Conservation (phyloP, 257 asterid species). For the Solanum bulbocastanum region DNA sequence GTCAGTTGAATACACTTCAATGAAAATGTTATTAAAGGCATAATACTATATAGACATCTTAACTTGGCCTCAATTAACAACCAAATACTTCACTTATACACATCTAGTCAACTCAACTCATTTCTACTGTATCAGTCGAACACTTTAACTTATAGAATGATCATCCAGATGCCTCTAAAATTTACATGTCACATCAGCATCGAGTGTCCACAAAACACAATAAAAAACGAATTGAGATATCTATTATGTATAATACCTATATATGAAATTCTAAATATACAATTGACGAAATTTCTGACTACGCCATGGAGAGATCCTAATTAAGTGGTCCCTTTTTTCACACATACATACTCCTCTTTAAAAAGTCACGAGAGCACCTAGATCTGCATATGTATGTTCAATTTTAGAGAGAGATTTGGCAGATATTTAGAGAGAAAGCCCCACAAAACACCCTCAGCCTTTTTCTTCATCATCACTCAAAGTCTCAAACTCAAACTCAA, state of each 20-base stretch:
- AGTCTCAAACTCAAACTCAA: conserved; percentile 12
- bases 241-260: neutral
- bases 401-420: conserved; percentile 44
- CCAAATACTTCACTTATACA: neutral
- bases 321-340: neutral
- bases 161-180: neutral
- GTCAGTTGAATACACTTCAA: neutral
- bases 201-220: too few relatives aligned
- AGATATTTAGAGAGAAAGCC: conserved; percentile 29
- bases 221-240: too few relatives aligned
- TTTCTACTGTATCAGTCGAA: neutral
- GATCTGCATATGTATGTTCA: conserved; percentile 25
- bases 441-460: conserved; percentile 5
- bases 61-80: neutral
- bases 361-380: conserved; percentile 73
- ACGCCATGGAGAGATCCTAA: neutral
- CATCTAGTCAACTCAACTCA: neutral
- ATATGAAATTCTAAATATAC: neutral
- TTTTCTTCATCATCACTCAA: conserved; percentile 69
- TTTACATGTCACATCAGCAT: too few relatives aligned
- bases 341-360: conserved; percentile 21
- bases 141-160: neutral
- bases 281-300: neutral
- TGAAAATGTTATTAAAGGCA: neutral
- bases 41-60: neutral